Percentiles rank a stretch among this genome's conserved stretches.
Conservation (phyloP, 164 flowering plant species). For the Aristolochia fimbriata region DNA sequence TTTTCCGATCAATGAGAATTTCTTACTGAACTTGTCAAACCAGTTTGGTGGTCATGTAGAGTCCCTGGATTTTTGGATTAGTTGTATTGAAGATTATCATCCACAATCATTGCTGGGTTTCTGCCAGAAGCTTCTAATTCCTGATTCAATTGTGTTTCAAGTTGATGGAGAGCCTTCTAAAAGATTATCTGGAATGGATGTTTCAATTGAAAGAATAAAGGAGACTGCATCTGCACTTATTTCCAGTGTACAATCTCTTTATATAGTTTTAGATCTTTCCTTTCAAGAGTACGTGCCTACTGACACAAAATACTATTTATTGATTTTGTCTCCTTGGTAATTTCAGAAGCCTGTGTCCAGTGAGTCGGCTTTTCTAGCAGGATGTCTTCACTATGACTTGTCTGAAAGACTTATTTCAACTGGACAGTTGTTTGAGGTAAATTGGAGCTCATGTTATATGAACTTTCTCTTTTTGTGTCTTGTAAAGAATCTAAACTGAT, state of each 20-base stretch:
- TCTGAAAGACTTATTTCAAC: constrained; percentile 42
- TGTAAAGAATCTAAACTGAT: too few species aligned
- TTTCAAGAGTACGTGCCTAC: too few species aligned
- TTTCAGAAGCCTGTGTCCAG: constrained; percentile 38
- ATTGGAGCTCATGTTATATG: background rate
- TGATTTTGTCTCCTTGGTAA: background rate
- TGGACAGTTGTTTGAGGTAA: constrained; percentile 68
- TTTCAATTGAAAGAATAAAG: constrained; percentile 16
- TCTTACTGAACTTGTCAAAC: constrained; percentile 35
- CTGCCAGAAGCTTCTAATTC: constrained; percentile 37
- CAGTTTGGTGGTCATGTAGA: constrained; percentile 33
- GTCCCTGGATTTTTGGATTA: constrained; percentile 49
- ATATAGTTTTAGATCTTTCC: background rate
- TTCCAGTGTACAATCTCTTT: constrained; percentile 41
- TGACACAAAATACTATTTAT: background rate
- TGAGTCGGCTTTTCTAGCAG: constrained; percentile 48
- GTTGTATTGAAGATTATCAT: constrained; percentile 34
- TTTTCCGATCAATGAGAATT: constrained; percentile 52
- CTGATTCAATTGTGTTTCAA: constrained; percentile 13
- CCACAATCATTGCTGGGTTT: constrained; percentile 41
- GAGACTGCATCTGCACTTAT: constrained; percentile 41
- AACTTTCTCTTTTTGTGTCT: background rate
- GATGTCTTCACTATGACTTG: constrained; percentile 65
- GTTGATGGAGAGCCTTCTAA: constrained; percentile 13
- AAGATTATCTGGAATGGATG: constrained; percentile 14